Evolutionary conservation across 2,329 filamentous ascomycete species (phyloP).

Genomic region (Ophiosphaerella korrae): DNA sequence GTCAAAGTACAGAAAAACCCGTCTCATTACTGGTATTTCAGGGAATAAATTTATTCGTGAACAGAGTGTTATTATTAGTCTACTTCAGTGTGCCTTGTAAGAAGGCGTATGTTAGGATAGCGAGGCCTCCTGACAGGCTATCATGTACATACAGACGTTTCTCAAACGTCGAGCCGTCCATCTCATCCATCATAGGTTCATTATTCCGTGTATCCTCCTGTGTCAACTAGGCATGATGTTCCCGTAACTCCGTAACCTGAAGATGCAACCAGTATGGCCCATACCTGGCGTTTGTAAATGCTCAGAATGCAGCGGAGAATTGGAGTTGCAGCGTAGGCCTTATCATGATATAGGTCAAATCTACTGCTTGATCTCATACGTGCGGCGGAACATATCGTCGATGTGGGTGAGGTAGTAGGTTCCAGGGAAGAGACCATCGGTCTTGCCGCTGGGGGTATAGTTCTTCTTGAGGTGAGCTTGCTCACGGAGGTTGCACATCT

Average conservation of each 20-base stretch:
- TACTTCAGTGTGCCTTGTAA: conserved; percentile 19
- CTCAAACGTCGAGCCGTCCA: conserved; percentile 13
- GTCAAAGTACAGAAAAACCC: neutral
- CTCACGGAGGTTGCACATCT: conserved; percentile 60
- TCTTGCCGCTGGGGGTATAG: conserved; percentile 53
- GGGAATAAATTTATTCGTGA: neutral
- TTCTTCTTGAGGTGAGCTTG: conserved; percentile 57
- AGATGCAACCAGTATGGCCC: conserved; percentile 30
- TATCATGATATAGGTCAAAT: conserved; percentile 10
- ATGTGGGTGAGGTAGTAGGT: conserved; percentile 59
- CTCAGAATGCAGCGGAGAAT: conserved; percentile 40
- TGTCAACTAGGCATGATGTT: neutral
- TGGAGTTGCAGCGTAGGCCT: conserved; percentile 16
- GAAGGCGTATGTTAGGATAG: conserved; percentile 16
- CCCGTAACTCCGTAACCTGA: conserved; percentile 24
- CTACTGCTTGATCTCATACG: conserved; percentile 57
- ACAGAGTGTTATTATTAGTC: conserved; percentile 10
- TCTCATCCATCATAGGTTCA: conserved; percentile 22
- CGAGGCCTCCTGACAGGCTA: conserved; percentile 7
- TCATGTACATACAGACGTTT: conserved; percentile 13
- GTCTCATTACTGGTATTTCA: neutral
- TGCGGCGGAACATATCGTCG: conserved; percentile 58
- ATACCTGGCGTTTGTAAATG: conserved; percentile 45
- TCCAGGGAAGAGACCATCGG: conserved; percentile 52
- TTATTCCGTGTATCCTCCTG: conserved; percentile 1